A percentile compares a stretch with the other conserved stretches of the same genome.
Evolutionary conservation across 2,329 filamentous ascomycete species (phyloP).

Genomic region (Botryosphaeria agaves): DNA sequence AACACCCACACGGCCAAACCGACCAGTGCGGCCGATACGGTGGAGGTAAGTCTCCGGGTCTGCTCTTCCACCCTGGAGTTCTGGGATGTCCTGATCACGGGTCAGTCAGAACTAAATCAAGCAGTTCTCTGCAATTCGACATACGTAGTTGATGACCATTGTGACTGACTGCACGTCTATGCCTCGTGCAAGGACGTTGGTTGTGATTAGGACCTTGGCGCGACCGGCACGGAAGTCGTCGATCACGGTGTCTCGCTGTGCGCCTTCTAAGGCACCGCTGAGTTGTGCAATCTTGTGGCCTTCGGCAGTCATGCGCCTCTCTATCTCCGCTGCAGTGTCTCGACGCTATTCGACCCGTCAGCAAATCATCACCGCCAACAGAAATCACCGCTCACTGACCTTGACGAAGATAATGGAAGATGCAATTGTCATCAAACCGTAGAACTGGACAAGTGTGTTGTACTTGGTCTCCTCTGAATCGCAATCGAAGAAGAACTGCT

Average conservation of each 20-base stretch:
- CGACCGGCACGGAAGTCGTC: slow-evolving; percentile 71
- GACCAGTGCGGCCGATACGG: slow-evolving; percentile 89
- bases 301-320: slow-evolving; percentile 69
- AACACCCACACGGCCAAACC: slow-evolving; percentile 91
- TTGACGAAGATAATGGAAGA: slow-evolving; percentile 97
- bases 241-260: slow-evolving; percentile 67
- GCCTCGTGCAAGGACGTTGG: slow-evolving; percentile 88
- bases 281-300: slow-evolving; percentile 85
- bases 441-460: slow-evolving; percentile 74
- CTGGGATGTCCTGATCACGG: slow-evolving; percentile 37
- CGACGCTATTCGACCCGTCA: slow-evolving; percentile 44
- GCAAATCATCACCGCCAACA: background rate
- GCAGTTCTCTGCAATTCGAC: no score
- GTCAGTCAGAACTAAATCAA: no score
- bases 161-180: slow-evolving; percentile 87
- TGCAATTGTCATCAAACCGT: slow-evolving; percentile 88
- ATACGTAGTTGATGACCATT: slow-evolving; percentile 91
- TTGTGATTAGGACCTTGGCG: slow-evolving; percentile 93
- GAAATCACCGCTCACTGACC: slow-evolving; percentile 31
- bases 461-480: slow-evolving; percentile 71
- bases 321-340: slow-evolving; percentile 69
- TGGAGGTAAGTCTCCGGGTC: slow-evolving; percentile 95
- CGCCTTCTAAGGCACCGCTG: slow-evolving; percentile 74
- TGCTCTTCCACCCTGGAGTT: slow-evolving; percentile 44
- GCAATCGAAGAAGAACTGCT: slow-evolving; percentile 95